A percentile compares a stretch with the other conserved stretches of the same genome.
Conservation (phyloP, 345 rosid genomes). For the Melastoma malabathricum region DNA sequence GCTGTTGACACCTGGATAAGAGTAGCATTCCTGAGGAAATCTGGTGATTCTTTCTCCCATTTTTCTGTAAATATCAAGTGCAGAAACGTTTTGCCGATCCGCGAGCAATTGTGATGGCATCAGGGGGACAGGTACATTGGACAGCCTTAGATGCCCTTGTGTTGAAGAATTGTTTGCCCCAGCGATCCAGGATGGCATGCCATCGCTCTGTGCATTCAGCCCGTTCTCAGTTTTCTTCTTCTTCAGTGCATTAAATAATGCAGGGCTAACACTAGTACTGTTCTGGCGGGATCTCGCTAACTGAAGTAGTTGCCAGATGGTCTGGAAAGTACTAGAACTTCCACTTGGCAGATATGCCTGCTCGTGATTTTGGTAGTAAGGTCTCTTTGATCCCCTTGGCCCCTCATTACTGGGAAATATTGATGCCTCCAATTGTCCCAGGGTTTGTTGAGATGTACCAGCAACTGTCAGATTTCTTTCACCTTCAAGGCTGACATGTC, state of each 20-base stretch:
- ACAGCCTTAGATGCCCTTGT: neutral
- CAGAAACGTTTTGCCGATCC: too few relatives aligned
- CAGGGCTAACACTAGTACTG: neutral
- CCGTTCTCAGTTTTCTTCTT: slow-evolving; percentile 4
- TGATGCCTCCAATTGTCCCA: slow-evolving; percentile 15
- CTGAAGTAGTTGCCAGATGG: too few relatives aligned
- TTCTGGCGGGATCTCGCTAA: neutral
- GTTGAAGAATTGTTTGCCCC: slow-evolving; percentile 3
- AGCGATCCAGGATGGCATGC: neutral
- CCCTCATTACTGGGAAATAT: slow-evolving; percentile 13
- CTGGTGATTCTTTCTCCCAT: too few relatives aligned
- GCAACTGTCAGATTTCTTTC: slow-evolving; percentile 11
- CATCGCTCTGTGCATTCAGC: neutral
- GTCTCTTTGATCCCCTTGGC: slow-evolving; percentile 38
- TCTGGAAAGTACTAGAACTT: slow-evolving; percentile 2
- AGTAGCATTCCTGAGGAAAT: too few relatives aligned
- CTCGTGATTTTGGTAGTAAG: slow-evolving; percentile 16
- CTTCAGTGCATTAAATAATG: slow-evolving; percentile 1
- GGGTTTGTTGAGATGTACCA: slow-evolving; percentile 13
- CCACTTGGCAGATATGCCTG: slow-evolving; percentile 12
- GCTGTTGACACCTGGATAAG: too few relatives aligned
- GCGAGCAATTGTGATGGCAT: too few relatives aligned
- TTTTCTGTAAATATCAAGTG: too few relatives aligned
- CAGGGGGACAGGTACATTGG: too few relatives aligned
- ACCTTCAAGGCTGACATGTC: slow-evolving; percentile 15